Percentiles rank a stretch among this genome's conserved stretches.
Conservation (phyloP, 495 filamentous ascomycete species). For the Immersiella caudata region DNA sequence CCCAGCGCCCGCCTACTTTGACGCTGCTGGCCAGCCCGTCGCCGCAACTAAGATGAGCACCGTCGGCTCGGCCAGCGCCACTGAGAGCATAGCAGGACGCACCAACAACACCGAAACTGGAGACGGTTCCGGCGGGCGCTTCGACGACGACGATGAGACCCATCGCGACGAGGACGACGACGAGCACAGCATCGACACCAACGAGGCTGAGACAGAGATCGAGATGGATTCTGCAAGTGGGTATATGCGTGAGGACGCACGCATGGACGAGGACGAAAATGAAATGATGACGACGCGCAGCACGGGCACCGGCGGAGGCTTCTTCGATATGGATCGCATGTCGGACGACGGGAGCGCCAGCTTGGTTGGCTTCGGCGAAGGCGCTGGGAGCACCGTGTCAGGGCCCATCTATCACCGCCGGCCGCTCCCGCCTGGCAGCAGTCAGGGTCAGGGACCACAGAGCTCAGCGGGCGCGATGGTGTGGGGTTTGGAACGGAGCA, state of each 20-base stretch:
- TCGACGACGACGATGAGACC: conserved; percentile 43
- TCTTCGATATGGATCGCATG: conserved; percentile 65
- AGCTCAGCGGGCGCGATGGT: conserved; percentile 28
- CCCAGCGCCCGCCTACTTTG: conserved; percentile 68
- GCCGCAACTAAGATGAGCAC: conserved; percentile 72
- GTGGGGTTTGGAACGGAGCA: conserved; percentile 47
- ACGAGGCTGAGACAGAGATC: conserved; percentile 36
- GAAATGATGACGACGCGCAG: conserved; percentile 19
- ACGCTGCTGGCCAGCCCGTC: conserved; percentile 60
- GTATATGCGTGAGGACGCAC: conserved; percentile 32
- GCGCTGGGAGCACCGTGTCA: conserved; percentile 75
- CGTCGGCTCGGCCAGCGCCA: conserved; percentile 76
- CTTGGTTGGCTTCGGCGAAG: conserved; percentile 86
- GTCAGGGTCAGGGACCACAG: conserved; percentile 19
- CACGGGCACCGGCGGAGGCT: conserved; percentile 56
- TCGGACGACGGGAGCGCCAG: conserved; percentile 73
- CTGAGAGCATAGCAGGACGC: conserved; percentile 68
- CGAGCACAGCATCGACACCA: conserved; percentile 53
- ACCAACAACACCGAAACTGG: conserved; percentile 48
- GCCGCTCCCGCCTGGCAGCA: conserved; percentile 29
- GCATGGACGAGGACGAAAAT: conserved; percentile 46
- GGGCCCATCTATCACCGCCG: conserved; percentile 68
- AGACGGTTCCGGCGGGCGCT: conserved; percentile 25
- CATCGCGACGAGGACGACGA: conserved; percentile 30
- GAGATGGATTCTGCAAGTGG: conserved; percentile 44